Percentiles rank a stretch among this genome's conserved stretches.
These are phyloP conservation scores for Dictyostelium intermedium DNA, from an alignment of 78 protist species.

Conservation along the genomic window DNA sequence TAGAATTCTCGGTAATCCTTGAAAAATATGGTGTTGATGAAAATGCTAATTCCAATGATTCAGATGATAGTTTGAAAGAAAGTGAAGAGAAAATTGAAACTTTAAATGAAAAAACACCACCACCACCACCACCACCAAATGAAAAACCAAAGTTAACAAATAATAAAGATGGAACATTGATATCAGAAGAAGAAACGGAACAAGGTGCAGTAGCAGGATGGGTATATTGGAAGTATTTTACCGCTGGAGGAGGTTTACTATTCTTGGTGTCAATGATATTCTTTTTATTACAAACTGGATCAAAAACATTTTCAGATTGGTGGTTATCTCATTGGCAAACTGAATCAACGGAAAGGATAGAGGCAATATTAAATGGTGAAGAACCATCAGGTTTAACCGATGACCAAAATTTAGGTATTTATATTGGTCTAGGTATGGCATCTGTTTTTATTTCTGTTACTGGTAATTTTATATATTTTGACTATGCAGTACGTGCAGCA, in stretches of 20 bases:
- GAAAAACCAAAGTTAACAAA: constrained; percentile 33
- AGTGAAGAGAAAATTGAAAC: too few species aligned
- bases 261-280: neutral
- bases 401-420: constrained; percentile 42
- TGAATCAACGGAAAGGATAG: neutral
- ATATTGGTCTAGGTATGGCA: constrained; percentile 55
- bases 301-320: constrained; percentile 42
- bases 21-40: constrained; percentile 48
- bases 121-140: too few species aligned
- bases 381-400: neutral
- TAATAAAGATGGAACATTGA: constrained; percentile 41
- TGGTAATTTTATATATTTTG: constrained; percentile 31
- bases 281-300: constrained; percentile 11
- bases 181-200: constrained; percentile 69
- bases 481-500: constrained; percentile 19
- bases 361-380: neutral
- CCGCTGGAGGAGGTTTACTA: constrained; percentile 47
- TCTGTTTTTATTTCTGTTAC: neutral
- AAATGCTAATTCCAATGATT: neutral
- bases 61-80: constrained; percentile 44
- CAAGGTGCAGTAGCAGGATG: constrained; percentile 49
- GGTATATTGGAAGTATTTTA: constrained; percentile 26
- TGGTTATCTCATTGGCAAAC: constrained; percentile 75
- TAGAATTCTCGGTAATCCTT: constrained; percentile 17
- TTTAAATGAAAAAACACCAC: too few species aligned